Conservation (phyloP, 192 early-diverging fungal genomes). For the Chytriomyces sp. region DNA sequence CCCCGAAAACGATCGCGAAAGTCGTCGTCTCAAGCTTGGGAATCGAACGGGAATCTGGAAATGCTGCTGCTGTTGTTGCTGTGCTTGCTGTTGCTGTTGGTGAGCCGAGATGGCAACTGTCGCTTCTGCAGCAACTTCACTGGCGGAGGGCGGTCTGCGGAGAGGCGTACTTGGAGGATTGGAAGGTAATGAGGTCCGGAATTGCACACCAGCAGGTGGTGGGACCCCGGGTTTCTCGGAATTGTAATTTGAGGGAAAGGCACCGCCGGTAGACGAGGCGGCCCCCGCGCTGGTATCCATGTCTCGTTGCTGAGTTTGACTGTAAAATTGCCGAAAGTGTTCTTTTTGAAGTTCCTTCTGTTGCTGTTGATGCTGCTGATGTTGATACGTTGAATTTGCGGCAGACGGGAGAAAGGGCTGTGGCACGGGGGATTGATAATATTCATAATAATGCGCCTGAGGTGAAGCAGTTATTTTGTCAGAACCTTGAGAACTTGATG, state of each 20-base stretch:
- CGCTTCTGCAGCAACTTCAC: not conserved
- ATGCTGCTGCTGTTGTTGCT: not conserved
- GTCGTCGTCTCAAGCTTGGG: slow-evolving; percentile 21
- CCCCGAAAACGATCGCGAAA: slow-evolving; percentile 17
- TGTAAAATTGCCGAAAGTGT: not conserved
- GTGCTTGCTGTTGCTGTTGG: not conserved
- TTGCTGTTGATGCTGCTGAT: not conserved
- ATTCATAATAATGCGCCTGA: not conserved
- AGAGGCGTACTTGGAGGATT: not conserved
- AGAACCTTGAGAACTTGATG: not conserved
- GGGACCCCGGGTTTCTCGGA: not conserved
- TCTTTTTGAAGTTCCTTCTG: not conserved
- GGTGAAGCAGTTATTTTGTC: not conserved
- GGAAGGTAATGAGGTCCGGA: not conserved
- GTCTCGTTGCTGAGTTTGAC: not conserved
- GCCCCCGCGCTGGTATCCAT: not conserved
- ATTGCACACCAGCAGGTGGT: not conserved
- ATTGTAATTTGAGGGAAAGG: not conserved
- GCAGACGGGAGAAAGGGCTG: not conserved
- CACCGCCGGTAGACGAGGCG: not conserved
- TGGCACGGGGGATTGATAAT: not conserved
- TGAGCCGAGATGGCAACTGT: not conserved
- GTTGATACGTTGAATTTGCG: not conserved
- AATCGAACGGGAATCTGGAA: slow-evolving; percentile 6
- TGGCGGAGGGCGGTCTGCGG: not conserved